phyloP scores from a whole-genome alignment of 2,329 filamentous ascomycete genomes.

The Monosporascus sp. region DNA sequence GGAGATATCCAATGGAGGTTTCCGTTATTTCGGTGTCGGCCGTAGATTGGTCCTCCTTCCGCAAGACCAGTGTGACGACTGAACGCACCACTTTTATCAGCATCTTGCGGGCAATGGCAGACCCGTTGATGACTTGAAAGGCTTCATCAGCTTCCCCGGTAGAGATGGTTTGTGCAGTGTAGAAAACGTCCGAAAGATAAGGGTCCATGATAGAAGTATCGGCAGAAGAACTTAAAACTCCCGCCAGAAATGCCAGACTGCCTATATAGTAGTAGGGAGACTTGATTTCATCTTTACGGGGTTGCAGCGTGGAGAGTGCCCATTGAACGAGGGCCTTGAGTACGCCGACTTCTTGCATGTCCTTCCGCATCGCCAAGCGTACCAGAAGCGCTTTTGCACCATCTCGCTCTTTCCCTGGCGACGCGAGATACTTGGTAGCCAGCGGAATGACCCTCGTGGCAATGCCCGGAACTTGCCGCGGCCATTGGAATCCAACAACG shows the following conservation, averaged over 20 bases:
- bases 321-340: conserved; percentile 64
- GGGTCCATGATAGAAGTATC: conserved; percentile 70
- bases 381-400: conserved; percentile 81
- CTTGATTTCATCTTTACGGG: conserved; percentile 29
- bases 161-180: conserved; percentile 55
- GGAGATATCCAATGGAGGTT: conserved; percentile 72
- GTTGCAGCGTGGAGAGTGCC: conserved; percentile 58
- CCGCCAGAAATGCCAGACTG: conserved; percentile 72
- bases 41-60: conserved; percentile 39
- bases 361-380: conserved; percentile 72
- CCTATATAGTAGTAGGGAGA: conserved; percentile 75
- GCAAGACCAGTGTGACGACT: conserved; percentile 61
- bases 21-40: conserved; percentile 59
- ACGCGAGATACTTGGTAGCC: conserved; percentile 64
- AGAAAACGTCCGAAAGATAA: conserved; percentile 62
- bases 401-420: conserved; percentile 80
- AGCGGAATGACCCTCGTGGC: conserved; percentile 65
- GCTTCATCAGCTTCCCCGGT: conserved; percentile 38
- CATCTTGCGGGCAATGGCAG: conserved; percentile 75
- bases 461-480: conserved; percentile 60
- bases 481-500: conserved; percentile 49
- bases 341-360: conserved; percentile 78
- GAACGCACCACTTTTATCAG: conserved; percentile 81
- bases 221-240: conserved; percentile 62
- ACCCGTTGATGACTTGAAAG: conserved; percentile 55